Evolutionary conservation across 345 rosid species (phyloP).

Genomic region (Eucalyptus pumila): DNA sequence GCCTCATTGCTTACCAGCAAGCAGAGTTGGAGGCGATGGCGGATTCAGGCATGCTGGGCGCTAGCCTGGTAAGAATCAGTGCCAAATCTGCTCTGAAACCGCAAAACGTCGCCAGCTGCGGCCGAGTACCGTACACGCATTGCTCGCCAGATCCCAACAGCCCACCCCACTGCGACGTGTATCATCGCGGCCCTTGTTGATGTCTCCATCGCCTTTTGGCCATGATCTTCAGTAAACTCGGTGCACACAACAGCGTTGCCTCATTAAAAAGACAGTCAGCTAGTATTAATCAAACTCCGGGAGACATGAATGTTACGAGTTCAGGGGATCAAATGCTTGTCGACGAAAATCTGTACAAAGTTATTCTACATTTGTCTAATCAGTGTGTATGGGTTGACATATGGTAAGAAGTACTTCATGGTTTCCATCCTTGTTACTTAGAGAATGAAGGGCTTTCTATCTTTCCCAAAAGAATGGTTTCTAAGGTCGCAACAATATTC

Average conservation of each 20-base stretch:
- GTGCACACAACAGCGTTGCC: neutral
- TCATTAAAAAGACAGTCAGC: neutral
- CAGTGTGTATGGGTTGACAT: neutral
- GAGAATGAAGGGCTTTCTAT: neutral
- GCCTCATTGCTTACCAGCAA: neutral
- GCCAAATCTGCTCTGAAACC: neutral
- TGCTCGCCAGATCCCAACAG: neutral
- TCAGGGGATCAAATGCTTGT: neutral
- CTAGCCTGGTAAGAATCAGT: neutral
- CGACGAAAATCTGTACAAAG: neutral
- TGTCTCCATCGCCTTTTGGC: neutral
- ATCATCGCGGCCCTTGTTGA: neutral
- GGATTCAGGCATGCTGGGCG: neutral
- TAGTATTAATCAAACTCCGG: neutral
- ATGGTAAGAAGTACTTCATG: neutral
- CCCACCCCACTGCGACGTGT: neutral
- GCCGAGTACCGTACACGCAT: neutral
- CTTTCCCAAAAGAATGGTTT: neutral
- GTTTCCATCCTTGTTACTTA: neutral
- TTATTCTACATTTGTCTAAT: neutral
- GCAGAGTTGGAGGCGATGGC: neutral
- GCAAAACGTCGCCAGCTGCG: neutral
- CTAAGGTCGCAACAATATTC: too few relatives aligned
- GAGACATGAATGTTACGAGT: neutral
- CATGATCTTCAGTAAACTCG: neutral